Evolutionary conservation across 208 protist species (phyloP).

Genomic region (Leishmania gerbilli): DNA sequence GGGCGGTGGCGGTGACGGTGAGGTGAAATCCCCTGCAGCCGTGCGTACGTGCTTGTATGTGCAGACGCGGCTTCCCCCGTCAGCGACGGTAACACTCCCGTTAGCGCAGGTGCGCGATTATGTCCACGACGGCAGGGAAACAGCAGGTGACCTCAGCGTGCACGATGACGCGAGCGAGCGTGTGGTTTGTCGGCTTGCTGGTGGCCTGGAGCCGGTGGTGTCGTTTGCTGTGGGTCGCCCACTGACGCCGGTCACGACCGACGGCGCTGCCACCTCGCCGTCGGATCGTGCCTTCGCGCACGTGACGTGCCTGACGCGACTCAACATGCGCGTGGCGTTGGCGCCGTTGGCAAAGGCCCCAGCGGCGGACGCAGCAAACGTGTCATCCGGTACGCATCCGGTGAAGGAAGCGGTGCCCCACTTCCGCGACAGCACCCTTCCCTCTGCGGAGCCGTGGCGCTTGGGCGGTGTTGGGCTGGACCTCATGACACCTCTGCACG

Average conservation of each 20-base stretch:
- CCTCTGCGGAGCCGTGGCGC: constrained; percentile 54
- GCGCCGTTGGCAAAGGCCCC: background rate
- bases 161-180: background rate
- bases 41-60: constrained; percentile 26
- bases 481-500: constrained; percentile 39
- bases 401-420: background rate
- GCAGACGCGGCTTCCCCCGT: constrained; percentile 29
- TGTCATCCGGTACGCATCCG: background rate
- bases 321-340: constrained; percentile 12
- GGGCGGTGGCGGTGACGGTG: background rate
- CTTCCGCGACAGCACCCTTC: background rate
- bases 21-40: background rate
- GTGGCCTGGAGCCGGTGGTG: constrained; percentile 63
- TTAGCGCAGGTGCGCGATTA: background rate
- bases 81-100: constrained; percentile 23
- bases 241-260: background rate
- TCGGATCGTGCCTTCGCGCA: constrained; percentile 24
- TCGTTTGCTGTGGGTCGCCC: constrained; percentile 68
- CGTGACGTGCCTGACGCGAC: constrained; percentile 31
- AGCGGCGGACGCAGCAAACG: background rate
- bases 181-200: constrained; percentile 42
- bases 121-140: background rate
- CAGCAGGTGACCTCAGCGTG: background rate
- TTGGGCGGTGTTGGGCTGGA: constrained; percentile 64
- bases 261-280: background rate